Percentiles rank a stretch among this genome's conserved stretches.
Conservation (phyloP, 495 filamentous ascomycete species). For the Neurospora tetraspora region DNA sequence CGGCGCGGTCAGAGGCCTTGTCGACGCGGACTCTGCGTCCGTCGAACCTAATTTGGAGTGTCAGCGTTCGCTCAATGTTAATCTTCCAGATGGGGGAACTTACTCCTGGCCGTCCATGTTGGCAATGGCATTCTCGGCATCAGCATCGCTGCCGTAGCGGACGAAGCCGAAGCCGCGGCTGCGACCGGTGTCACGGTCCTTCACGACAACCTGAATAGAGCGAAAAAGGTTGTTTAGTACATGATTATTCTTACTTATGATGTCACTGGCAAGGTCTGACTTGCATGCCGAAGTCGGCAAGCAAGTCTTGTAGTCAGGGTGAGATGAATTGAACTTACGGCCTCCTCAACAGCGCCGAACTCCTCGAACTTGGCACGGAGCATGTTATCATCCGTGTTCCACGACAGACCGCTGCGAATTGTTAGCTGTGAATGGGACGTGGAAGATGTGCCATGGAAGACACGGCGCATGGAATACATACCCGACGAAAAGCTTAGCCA, state of each 20-base stretch:
- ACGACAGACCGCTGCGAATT: conserved; percentile 72
- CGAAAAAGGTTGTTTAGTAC: conserved; percentile 7
- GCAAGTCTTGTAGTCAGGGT: background rate
- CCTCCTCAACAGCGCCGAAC: conserved; percentile 84
- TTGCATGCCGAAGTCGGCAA: background rate
- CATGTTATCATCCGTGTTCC: conserved; percentile 86
- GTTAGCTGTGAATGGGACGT: background rate
- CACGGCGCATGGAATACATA: conserved; percentile 33
- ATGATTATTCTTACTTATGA: background rate
- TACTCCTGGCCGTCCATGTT: conserved; percentile 94
- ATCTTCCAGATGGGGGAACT: conserved; percentile 19
- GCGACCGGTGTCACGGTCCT: conserved; percentile 91
- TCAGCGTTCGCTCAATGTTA: conserved; percentile 8
- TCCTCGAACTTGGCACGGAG: conserved; percentile 80
- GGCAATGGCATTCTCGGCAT: conserved; percentile 71
- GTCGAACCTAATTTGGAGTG: conserved; percentile 61
- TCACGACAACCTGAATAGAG: conserved; percentile 72
- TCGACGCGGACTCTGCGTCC: conserved; percentile 93
- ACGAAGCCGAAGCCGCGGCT: conserved; percentile 98
- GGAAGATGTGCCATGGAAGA: background rate
- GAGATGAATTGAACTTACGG: conserved; percentile 49
- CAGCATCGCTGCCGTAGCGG: conserved; percentile 68
- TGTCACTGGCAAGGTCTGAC: background rate
- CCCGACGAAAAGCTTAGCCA: conserved; percentile 92
- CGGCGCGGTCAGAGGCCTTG: conserved; percentile 73